phyloP scores from a whole-genome alignment of 2,329 filamentous ascomycete genomes.

The Penicillium sp. region DNA sequence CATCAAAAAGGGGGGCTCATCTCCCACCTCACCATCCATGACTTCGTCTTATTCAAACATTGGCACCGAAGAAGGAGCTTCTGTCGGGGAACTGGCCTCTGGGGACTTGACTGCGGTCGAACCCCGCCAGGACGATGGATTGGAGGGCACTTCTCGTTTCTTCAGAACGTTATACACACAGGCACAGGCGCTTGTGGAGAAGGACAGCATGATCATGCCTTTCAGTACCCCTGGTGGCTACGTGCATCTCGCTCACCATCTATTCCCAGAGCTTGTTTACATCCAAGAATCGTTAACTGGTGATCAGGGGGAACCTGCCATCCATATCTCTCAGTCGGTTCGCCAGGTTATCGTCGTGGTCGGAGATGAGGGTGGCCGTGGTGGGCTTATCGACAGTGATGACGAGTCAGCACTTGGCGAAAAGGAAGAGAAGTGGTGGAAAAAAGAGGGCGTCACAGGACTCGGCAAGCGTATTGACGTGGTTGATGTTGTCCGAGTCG shows the following conservation, averaged over 20 bases:
- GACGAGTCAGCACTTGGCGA: slow-evolving; percentile 47
- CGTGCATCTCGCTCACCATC: slow-evolving; percentile 80
- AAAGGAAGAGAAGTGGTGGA: slow-evolving; percentile 54
- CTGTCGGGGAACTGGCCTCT: slow-evolving; percentile 44
- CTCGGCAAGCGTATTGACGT: slow-evolving; percentile 84
- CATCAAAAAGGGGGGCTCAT: slow-evolving; percentile 37
- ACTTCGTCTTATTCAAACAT: slow-evolving; percentile 88
- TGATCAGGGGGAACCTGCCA: slow-evolving; percentile 69
- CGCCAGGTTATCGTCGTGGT: slow-evolving; percentile 61
- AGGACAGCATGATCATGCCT: slow-evolving; percentile 81
- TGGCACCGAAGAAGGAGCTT: slow-evolving; percentile 63
- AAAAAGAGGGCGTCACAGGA: slow-evolving; percentile 75
- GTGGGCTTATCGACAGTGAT: slow-evolving; percentile 80
- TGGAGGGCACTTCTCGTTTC: slow-evolving; percentile 55
- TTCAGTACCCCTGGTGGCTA: slow-evolving; percentile 83
- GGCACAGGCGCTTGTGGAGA: slow-evolving; percentile 75
- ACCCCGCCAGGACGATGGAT: slow-evolving; percentile 48
- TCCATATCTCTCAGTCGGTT: slow-evolving; percentile 64
- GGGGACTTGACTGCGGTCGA: slow-evolving; percentile 54
- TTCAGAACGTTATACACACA: slow-evolving; percentile 81
- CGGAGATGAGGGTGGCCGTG: slow-evolving; percentile 59
- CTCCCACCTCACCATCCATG: slow-evolving; percentile 63
- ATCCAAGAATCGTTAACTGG: slow-evolving; percentile 82
- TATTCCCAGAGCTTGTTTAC: slow-evolving; percentile 83
- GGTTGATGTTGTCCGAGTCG: slow-evolving; percentile 76